Conservation (phyloP, 352 stramenopile species). For the Phytophthora cryptogea region DNA sequence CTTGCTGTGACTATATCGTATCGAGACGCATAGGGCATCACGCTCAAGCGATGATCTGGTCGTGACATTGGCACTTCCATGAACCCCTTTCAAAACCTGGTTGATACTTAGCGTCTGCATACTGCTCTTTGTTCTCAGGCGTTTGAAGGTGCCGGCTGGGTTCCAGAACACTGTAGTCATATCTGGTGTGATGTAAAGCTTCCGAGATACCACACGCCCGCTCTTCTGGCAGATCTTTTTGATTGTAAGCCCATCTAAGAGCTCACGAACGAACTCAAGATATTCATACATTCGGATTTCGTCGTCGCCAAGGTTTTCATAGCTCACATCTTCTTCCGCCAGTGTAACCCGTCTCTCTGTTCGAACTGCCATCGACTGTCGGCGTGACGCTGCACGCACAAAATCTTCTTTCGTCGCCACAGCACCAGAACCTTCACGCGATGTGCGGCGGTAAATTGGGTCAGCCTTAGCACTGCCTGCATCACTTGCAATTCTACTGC, state of each 20-base stretch:
- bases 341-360: slow-evolving; percentile 51
- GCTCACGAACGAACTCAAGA: slow-evolving; percentile 66
- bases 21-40: slow-evolving; percentile 45
- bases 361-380: slow-evolving; percentile 50
- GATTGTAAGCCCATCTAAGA: slow-evolving; percentile 60
- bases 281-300: slow-evolving; percentile 75
- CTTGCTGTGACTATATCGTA: slow-evolving; percentile 52
- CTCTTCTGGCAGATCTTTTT: slow-evolving; percentile 75
- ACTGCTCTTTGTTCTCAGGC: slow-evolving; percentile 55
- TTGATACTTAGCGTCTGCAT: slow-evolving; percentile 46
- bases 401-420: slow-evolving; percentile 34
- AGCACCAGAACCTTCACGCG: slow-evolving; percentile 3
- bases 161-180: slow-evolving; percentile 63
- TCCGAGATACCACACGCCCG: slow-evolving; percentile 59
- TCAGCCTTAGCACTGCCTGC: slow-evolving; percentile 5
- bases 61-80: slow-evolving; percentile 32
- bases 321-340: slow-evolving; percentile 57
- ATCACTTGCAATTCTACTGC: slow-evolving; percentile 13
- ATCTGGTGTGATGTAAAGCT: slow-evolving; percentile 57
- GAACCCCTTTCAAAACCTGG: slow-evolving; percentile 52
- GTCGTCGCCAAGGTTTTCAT: slow-evolving; percentile 65
- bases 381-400: slow-evolving; percentile 41
- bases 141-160: slow-evolving; percentile 46
- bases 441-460: slow-evolving; percentile 2
- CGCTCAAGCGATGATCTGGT: slow-evolving; percentile 12